Evolutionary conservation across 148 eudicot species (phyloP), one percentile per base, ranked within the genome.

Genomic region (Pouteria glomerata): DNA sequence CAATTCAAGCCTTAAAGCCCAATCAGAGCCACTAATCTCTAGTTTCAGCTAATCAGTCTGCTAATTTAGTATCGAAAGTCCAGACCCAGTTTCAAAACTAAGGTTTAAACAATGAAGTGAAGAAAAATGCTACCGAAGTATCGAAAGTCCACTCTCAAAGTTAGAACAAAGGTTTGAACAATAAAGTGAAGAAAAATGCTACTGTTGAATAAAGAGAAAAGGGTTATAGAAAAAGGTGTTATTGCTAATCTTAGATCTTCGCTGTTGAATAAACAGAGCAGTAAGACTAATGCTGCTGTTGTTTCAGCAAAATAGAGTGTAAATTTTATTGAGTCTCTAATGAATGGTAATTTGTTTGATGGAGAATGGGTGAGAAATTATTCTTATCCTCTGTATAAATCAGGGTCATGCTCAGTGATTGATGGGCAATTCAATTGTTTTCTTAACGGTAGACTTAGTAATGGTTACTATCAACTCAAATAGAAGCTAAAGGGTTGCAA

Each of bases 361-460:
- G 97, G 97, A 33, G 69, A 74, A 76, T 91, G 97, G 97, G 95
- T 91, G 59, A 86, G 58, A 66, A 95, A 91, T 77, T 84, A 83
- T 53, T 72, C 85, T 0, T 80, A 82, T 57, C 97, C 97, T 13
- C 69, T 86, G 53, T 91, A 91, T 74, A 66, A 63, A 64, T 86
- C 82, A 8, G 92, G 97, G 47, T 91, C 95, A 0, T 91, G 97
- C 72, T 86, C 92, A 16, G 76, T 72, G 56, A 87, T 91, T 48
- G 95, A 87, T 45, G 89, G 86, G 44, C 84, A 86, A 8, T 91
- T 91, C 70, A 72, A 87, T 74, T 91, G 95, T 72, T 83, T 79
- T 58, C 79, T 51, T 12, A 91, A 89, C 79, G 83, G 82, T 24
- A 84, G 97, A 74, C 90, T 86, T 67, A 95, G 89, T 75, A 74